These are phyloP conservation scores for Soucietia sequanensis DNA, from an alignment of 805 yeast genomes.

Conservation along the genomic window DNA sequence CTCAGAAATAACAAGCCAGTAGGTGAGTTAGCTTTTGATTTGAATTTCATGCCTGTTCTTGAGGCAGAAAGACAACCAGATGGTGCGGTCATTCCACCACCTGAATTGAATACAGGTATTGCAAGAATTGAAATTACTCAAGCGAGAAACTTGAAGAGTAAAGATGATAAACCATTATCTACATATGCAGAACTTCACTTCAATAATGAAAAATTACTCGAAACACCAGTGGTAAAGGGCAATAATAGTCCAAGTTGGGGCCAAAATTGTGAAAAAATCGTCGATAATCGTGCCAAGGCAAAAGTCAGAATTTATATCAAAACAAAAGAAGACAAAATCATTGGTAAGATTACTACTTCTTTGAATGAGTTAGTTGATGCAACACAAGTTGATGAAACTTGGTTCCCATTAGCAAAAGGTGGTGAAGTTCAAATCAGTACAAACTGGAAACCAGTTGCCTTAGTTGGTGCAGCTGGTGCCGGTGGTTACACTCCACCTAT, in stretches of 20 bases:
- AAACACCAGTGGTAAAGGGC: conserved; percentile 58
- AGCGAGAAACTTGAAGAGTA: conserved; percentile 53
- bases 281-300: conserved; percentile 69
- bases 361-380: conserved; percentile 71
- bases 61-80: conserved; percentile 63
- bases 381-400: conserved; percentile 69
- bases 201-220: conserved; percentile 56
- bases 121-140: conserved; percentile 64
- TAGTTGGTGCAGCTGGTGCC: conserved; percentile 64
- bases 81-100: conserved; percentile 82
- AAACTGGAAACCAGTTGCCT: conserved; percentile 82
- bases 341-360: conserved; percentile 59
- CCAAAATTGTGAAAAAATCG: conserved; percentile 61
- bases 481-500: conserved; percentile 91
- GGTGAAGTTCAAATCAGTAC: conserved; percentile 74
- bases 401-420: conserved; percentile 72
- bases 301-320: conserved; percentile 65
- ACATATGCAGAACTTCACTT: conserved; percentile 71
- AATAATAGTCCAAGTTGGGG: conserved; percentile 69
- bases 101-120: conserved; percentile 93
- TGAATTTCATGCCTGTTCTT: conserved; percentile 75
- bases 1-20: conserved; percentile 81
- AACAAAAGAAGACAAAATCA: conserved; percentile 54
- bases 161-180: conserved; percentile 50
- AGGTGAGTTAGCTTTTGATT: conserved; percentile 70